Evolutionary conservation across 2,329 filamentous ascomycete genomes (phyloP).

Genomic region (Berkeleyomyces basicola): DNA sequence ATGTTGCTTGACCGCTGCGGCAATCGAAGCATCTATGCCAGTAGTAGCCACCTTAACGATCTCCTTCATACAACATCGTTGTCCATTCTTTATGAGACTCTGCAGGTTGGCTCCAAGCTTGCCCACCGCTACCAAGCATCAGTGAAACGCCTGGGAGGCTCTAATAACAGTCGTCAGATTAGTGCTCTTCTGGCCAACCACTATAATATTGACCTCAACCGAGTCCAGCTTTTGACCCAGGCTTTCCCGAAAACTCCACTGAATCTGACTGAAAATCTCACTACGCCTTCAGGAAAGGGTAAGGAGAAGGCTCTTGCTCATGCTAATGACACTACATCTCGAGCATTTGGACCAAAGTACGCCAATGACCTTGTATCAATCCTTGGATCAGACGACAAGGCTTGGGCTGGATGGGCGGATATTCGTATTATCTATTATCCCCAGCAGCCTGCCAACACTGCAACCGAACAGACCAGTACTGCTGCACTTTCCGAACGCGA

Average conservation of each 20-base stretch:
- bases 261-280: constrained; percentile 32
- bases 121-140: constrained; percentile 87
- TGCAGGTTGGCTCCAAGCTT: constrained; percentile 69
- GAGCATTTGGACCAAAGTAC: constrained; percentile 34
- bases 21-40: constrained; percentile 90
- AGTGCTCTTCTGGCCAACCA: constrained; percentile 69
- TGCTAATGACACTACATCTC: constrained; percentile 19
- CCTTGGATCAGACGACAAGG: constrained; percentile 39
- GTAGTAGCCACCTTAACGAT: constrained; percentile 76
- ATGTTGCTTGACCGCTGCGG: constrained; percentile 87
- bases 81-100: constrained; percentile 57
- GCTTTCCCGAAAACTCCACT: constrained; percentile 63
- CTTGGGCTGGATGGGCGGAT: constrained; percentile 66
- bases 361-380: constrained; percentile 74
- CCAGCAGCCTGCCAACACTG: constrained; percentile 16
- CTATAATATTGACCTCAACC: constrained; percentile 64
- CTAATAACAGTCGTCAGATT: constrained; percentile 40
- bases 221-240: constrained; percentile 65
- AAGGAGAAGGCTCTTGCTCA: constrained; percentile 47
- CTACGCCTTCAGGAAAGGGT: constrained; percentile 43
- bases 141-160: constrained; percentile 52
- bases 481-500: constrained; percentile 1
- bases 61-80: constrained; percentile 77
- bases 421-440: constrained; percentile 70
- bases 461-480: neutral